Evolutionary conservation across 169 alveolate genomes (phyloP), one percentile per base, ranked within the genome.

Genomic region (Cryptosporidium viatorum): DNA sequence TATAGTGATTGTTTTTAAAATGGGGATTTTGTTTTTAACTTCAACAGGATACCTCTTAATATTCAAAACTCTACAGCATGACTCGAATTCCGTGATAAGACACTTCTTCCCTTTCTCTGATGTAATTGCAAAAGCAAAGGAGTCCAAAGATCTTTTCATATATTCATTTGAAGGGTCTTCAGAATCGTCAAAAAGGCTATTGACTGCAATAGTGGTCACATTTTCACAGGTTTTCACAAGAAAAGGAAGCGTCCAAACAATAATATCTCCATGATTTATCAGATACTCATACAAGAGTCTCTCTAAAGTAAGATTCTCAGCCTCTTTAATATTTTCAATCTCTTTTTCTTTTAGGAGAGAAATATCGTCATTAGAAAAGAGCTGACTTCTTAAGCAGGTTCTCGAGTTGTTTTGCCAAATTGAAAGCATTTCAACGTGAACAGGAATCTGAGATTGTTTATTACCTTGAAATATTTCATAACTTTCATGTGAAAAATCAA

Each of bases 171-270:
- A 65, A 55, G 35, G 35, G 7, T 55, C 67, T 26, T 55, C 67
- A n/a, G 35, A 23, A 37, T 55, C 8, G 35, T 8, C 14, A 65
- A 65, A 65, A 65, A 4, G 14, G 1, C 71, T 39, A 16, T 16
- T 55, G 0, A 8, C 12, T 21, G 9, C 0, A 16, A 26, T 23
- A 33, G 14, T 43, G 33, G 23, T 10, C 1, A 29, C 7, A 51
- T 3, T 26, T 10, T 18, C 70, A 41, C 26, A n/a, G 33, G 21
- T 73, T 3, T 12, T 50, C 8, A 73, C 35, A n/a, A 73, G 51
- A 37, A 73, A 73, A n/a, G 86, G 86, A 58, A 73, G 70, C 1
- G 71, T 55, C 86, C 86, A 73, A 51, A 73, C 62, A 16, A 73
- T 43, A 31, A 73, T 59, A 31, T 73, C 86, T 7, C 86, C 86